Base-by-base conservation (phyloP, 148 eudicot genomes). In the Camellia japonica region DNA sequence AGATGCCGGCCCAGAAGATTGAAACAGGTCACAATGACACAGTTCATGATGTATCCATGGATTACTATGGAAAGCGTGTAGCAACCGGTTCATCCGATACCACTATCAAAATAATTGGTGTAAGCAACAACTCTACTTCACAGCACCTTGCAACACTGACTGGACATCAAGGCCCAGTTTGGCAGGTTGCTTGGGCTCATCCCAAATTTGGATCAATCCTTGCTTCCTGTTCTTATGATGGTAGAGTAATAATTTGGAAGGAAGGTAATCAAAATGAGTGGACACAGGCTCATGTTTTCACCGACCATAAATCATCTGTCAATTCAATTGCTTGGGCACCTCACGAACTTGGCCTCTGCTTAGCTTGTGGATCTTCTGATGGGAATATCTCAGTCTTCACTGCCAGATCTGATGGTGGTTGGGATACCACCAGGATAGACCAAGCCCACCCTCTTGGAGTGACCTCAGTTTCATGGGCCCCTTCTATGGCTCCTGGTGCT, bases 361-460 rank as follows among this genome's bases (percentile, higher is more conserved):
- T 94, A 84, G 98, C 98, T 63, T 91, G 95, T 78, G 98, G 95
- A 77, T 93, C 98, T 18, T 93, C 98, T 4, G 98, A 93, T 79
- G 98, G 98, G 64, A 90, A 86, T 69, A 93, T 94, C 76, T 93
- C 93, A 4, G 92, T 92, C 63, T 85, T 88, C 79, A 90, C 93
- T 73, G 90, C 89, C 82, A 89, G 89, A 42, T 59, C 95, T 20
- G 95, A 91, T 75, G 98, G 95, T 79, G 87, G 93, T 79, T 94
- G 98, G 98, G 98, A 93, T 69, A 88, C 93, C 14, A 87, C 89
- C 66, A 86, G 80, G 86, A 93, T 94, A 5, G 98, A 94, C 58
- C 97, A 90, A 81, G 98, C 98, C 11, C 98, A 94, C 80, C 98
- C 98, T 0, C 95, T 94, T 65, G 98, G 98, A 13, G 98, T 94